Percentiles rank a stretch among this genome's conserved stretches.
phyloP scores from a whole-genome alignment of 176 grass and related monocot genomes.

The Lolium perenne region DNA sequence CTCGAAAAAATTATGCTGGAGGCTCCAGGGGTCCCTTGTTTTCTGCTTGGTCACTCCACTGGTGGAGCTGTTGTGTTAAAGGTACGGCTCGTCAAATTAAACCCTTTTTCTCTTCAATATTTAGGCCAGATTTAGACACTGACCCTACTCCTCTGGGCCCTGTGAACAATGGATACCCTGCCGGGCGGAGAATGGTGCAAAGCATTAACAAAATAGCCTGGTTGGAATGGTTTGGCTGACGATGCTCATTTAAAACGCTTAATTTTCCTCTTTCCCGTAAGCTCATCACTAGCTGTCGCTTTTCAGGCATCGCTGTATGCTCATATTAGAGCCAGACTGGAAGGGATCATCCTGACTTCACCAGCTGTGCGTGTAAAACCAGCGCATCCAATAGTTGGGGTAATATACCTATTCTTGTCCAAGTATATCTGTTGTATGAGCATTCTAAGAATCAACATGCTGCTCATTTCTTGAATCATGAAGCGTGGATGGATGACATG shows the following conservation, averaged over 20 bases:
- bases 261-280: conserved; percentile 1
- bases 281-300: conserved; percentile 39
- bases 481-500: background rate
- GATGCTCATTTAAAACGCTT: conserved; percentile 42
- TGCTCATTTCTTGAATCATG: background rate
- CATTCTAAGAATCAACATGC: background rate
- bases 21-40: conserved; percentile 79
- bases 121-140: conserved; percentile 60
- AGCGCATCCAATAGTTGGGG: conserved; percentile 95
- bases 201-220: conserved; percentile 57
- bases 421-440: no score
- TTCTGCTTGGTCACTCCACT: conserved; percentile 96
- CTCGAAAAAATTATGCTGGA: conserved; percentile 79
- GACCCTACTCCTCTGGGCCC: conserved; percentile 63
- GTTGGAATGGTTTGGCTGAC: conserved; percentile 56
- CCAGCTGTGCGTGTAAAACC: conserved; percentile 93
- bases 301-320: conserved; percentile 79
- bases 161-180: conserved; percentile 54
- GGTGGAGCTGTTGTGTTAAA: conserved; percentile 95
- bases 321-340: conserved; percentile 67
- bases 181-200: conserved; percentile 59
- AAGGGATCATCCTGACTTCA: conserved; percentile 96
- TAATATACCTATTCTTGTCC: conserved; percentile 45
- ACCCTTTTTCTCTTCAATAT: background rate
- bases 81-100: conserved; percentile 52